Percentiles rank a stretch among this genome's conserved stretches.
Evolutionary conservation across 768 basidiomycete species (phyloP).

Genomic region (Candolleomyces efflorescens): DNA sequence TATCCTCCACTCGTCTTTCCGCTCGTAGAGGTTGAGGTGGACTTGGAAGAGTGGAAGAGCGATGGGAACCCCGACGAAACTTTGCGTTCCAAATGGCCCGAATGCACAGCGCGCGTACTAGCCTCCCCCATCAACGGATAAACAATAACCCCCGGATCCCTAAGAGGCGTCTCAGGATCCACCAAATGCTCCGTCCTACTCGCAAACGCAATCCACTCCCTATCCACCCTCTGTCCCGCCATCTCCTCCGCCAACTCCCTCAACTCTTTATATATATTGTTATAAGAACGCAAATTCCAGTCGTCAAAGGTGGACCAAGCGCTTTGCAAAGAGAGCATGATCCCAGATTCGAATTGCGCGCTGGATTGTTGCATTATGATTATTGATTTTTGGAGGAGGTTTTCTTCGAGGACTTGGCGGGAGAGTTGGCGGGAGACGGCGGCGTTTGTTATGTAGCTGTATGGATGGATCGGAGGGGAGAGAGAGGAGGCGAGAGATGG

Average conservation of each 20-base stretch:
- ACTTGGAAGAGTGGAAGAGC: too few relatives aligned
- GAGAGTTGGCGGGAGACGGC: slow-evolving; percentile 76
- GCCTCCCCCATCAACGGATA: slow-evolving; percentile 94
- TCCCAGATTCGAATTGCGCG: slow-evolving; percentile 95
- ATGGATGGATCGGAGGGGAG: not conserved
- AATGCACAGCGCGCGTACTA: slow-evolving; percentile 79
- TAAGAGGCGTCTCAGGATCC: slow-evolving; percentile 93
- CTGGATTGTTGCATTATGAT: slow-evolving; percentile 98
- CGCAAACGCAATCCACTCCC: slow-evolving; percentile 95
- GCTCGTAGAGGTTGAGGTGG: too few relatives aligned
- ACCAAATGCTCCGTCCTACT: slow-evolving; percentile 92
- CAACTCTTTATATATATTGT: slow-evolving; percentile 74
- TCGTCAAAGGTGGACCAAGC: slow-evolving; percentile 98
- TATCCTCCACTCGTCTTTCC: slow-evolving; percentile 86
- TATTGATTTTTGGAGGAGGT: slow-evolving; percentile 94
- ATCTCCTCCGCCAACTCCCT: slow-evolving; percentile 62
- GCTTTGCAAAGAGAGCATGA: slow-evolving; percentile 91
- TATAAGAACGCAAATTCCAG: slow-evolving; percentile 80
- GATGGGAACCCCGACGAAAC: too few relatives aligned
- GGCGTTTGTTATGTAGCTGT: slow-evolving; percentile 63
- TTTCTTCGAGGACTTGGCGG: slow-evolving; percentile 96
- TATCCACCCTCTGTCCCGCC: slow-evolving; percentile 75
- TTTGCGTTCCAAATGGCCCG: slow-evolving; percentile 88
- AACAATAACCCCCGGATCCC: slow-evolving; percentile 68
- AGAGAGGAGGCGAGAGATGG: too few relatives aligned